phyloP scores from a whole-genome alignment of 108 stramenopile genomes.

The Cyclostephanos tholiformis region DNA sequence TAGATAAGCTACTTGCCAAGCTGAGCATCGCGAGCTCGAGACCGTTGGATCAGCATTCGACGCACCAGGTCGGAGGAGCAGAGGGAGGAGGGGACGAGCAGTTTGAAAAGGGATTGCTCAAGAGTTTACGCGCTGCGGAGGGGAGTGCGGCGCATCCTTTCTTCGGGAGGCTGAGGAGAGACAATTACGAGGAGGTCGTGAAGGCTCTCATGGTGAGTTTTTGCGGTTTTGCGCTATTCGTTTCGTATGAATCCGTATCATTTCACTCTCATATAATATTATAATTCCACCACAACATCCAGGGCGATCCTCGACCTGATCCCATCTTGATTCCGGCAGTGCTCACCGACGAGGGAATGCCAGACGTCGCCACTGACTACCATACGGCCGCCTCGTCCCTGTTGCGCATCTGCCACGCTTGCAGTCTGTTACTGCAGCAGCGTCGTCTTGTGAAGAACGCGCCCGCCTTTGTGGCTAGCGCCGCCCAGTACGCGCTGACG shows the following conservation, averaged over 20 bases:
- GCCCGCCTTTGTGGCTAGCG: slow-evolving; percentile 92
- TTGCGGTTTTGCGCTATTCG: background rate
- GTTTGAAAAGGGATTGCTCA: slow-evolving; percentile 74
- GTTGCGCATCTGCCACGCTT: slow-evolving; percentile 89
- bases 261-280: slow-evolving; percentile 4
- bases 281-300: background rate
- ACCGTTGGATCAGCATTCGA: slow-evolving; percentile 79
- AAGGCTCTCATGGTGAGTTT: slow-evolving; percentile 70
- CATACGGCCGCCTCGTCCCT: slow-evolving; percentile 87
- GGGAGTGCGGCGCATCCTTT: slow-evolving; percentile 88
- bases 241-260: background rate
- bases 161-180: slow-evolving; percentile 92
- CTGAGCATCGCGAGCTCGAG: slow-evolving; percentile 79
- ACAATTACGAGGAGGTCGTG: slow-evolving; percentile 89
- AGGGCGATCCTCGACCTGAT: slow-evolving; percentile 84
- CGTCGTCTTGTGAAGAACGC: slow-evolving; percentile 94
- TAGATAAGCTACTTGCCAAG: slow-evolving; percentile 78
- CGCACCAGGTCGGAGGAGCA: slow-evolving; percentile 54
- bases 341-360: slow-evolving; percentile 89
- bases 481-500: slow-evolving; percentile 94
- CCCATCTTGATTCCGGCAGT: slow-evolving; percentile 96
- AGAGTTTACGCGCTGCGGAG: slow-evolving; percentile 64
- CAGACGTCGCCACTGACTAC: slow-evolving; percentile 86
- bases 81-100: slow-evolving; percentile 50
- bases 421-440: slow-evolving; percentile 95